A percentile compares a stretch with the other conserved stretches of the same genome.
Conservation (phyloP, 345 rosid genomes). For the Linum usitatissimum region DNA sequence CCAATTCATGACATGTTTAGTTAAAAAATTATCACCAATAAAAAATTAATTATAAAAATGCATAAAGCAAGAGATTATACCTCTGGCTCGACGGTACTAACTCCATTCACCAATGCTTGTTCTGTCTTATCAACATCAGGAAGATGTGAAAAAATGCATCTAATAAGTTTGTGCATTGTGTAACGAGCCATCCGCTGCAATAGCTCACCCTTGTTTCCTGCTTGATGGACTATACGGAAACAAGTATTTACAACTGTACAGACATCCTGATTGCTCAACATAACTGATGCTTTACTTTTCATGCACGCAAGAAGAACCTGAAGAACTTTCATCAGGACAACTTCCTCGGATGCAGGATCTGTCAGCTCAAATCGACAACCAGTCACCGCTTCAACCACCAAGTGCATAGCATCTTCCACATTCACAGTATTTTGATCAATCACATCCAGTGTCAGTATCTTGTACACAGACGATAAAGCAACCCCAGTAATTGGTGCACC, state of each 20-base stretch:
- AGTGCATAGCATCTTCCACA: slow-evolving; percentile 51
- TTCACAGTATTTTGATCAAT: slow-evolving; percentile 43
- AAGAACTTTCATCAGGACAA: slow-evolving; percentile 69
- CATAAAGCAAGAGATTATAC: slow-evolving; percentile 18
- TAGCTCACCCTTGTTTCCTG: slow-evolving; percentile 59
- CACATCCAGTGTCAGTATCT: slow-evolving; percentile 54
- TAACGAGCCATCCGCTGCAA: slow-evolving; percentile 67
- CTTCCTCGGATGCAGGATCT: slow-evolving; percentile 70
- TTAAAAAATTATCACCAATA: not conserved
- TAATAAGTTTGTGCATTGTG: slow-evolving; percentile 63
- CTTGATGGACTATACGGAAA: slow-evolving; percentile 66
- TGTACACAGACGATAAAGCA: slow-evolving; percentile 69
- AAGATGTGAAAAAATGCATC: slow-evolving; percentile 61
- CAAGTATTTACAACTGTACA: slow-evolving; percentile 61
- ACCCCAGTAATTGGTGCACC: slow-evolving; percentile 75
- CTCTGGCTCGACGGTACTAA: slow-evolving; percentile 17
- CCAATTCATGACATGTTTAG: not conserved
- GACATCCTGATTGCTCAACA: slow-evolving; percentile 56
- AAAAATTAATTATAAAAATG: not conserved
- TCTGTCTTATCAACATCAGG: slow-evolving; percentile 29
- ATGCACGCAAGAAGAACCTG: slow-evolving; percentile 74
- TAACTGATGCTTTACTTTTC: slow-evolving; percentile 56
- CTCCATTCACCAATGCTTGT: slow-evolving; percentile 15
- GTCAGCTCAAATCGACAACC: slow-evolving; percentile 70
- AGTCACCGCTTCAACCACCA: slow-evolving; percentile 57